Evolutionary conservation across 2,329 filamentous ascomycete species (phyloP).

Genomic region (Cylindrodendrum hubeiense): DNA sequence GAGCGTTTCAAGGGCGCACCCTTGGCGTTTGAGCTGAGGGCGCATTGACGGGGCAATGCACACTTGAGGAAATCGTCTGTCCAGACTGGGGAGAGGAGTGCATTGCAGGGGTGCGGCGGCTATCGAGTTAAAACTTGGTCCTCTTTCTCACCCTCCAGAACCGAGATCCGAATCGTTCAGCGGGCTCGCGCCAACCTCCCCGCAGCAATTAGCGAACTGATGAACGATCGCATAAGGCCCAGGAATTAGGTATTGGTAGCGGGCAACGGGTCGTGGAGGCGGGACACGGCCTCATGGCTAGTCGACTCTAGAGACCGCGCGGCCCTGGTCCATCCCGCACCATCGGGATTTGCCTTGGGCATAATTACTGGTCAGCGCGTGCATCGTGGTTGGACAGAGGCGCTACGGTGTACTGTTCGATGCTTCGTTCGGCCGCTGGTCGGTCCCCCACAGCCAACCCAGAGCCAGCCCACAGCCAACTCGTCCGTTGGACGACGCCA

Average conservation of each 20-base stretch:
- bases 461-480: neutral
- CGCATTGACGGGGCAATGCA: slow-evolving; percentile 36
- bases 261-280: neutral
- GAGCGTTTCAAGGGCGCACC: slow-evolving; percentile 36
- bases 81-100: neutral
- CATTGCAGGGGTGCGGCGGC: neutral
- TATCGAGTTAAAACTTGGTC: neutral
- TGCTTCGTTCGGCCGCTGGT: neutral
- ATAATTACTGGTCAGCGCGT: neutral
- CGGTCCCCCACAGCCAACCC: neutral
- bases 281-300: neutral
- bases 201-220: neutral
- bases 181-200: neutral
- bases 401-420: neutral
- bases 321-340: neutral
- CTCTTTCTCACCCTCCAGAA: neutral
- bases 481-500: neutral
- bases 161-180: neutral
- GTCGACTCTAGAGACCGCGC: slow-evolving; percentile 5
- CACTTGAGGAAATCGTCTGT: slow-evolving; percentile 14
- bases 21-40: slow-evolving; percentile 35
- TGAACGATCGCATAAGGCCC: neutral
- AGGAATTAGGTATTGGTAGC: neutral
- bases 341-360: slow-evolving; percentile 3
- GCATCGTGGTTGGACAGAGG: neutral